These are phyloP conservation scores for Westerdykella aurantiaca DNA, from an alignment of 2,329 filamentous ascomycete species.

Conservation along the genomic window DNA sequence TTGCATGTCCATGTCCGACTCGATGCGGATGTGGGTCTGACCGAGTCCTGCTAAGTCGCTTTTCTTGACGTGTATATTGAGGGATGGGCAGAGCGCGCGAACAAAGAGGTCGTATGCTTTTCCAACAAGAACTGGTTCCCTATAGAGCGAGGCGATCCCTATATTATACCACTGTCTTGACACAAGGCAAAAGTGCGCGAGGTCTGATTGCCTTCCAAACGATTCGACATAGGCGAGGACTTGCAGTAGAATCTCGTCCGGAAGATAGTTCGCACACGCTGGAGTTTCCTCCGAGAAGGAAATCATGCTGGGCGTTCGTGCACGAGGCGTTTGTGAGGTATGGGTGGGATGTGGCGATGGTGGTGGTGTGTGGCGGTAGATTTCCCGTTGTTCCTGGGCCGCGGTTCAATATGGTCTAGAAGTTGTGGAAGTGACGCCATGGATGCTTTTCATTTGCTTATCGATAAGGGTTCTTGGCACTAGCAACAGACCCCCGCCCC, in stretches of 20 bases:
- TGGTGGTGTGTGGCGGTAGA: background rate
- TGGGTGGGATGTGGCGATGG: constrained; percentile 3
- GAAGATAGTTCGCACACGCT: constrained; percentile 40
- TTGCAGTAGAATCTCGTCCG: constrained; percentile 50
- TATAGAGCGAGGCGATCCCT: constrained; percentile 49
- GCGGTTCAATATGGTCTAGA: background rate
- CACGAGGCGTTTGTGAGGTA: background rate
- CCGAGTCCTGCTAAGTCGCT: constrained; percentile 38
- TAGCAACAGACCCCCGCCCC: background rate
- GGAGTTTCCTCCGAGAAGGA: background rate
- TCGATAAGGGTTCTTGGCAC: background rate
- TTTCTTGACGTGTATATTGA: constrained; percentile 45
- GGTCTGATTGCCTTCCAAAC: constrained; percentile 39
- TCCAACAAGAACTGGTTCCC: constrained; percentile 47
- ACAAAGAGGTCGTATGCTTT: constrained; percentile 51
- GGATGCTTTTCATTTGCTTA: too few species aligned
- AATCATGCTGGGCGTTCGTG: background rate
- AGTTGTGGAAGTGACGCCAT: background rate
- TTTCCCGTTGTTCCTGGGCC: background rate
- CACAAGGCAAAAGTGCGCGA: constrained; percentile 49
- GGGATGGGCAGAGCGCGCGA: constrained; percentile 49
- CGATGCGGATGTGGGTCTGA: too few species aligned
- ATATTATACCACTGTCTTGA: constrained; percentile 51
- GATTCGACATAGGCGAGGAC: constrained; percentile 43
- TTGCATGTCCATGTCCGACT: too few species aligned